A percentile compares a stretch with the other conserved stretches of the same genome.
Conservation (phyloP, 768 basidiomycete genomes). For the Mrakia hoshinonis region DNA sequence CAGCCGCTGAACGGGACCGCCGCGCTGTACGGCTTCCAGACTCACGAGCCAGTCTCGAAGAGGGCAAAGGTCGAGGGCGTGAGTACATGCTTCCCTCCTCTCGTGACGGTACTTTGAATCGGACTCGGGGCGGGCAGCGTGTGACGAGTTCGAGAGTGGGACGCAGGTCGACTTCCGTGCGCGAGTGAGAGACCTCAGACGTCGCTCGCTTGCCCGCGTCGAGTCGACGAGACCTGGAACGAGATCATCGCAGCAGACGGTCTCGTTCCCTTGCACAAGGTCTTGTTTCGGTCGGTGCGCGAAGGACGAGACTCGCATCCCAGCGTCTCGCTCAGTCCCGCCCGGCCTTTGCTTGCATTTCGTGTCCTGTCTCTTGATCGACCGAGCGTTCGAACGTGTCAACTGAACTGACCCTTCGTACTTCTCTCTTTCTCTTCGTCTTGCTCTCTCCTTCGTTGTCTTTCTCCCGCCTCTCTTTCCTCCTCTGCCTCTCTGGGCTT, state of each 20-base stretch:
- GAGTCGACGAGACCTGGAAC: constrained; percentile 2
- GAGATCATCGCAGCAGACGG: not conserved
- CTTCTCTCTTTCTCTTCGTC: not conserved
- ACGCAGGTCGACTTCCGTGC: not conserved
- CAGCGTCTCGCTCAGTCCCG: not conserved
- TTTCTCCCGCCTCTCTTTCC: not conserved
- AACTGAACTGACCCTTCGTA: not conserved
- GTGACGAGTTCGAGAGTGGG: not conserved
- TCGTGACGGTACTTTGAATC: not conserved
- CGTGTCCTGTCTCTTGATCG: not conserved
- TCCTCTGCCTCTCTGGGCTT: not conserved
- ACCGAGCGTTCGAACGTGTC: not conserved
- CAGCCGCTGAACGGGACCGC: not conserved
- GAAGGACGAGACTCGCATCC: not conserved
- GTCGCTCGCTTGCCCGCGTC: not conserved
- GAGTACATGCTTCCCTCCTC: not conserved
- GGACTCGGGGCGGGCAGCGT: not conserved
- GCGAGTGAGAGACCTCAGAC: not conserved
- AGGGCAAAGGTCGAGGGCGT: constrained; percentile 21
- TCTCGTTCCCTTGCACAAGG: constrained; percentile 2
- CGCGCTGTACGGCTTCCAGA: not conserved
- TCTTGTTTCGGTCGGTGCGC: not conserved
- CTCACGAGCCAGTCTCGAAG: constrained; percentile 13
- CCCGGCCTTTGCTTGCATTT: not conserved
- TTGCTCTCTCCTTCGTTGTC: not conserved